Percentiles rank a stretch among this genome's conserved stretches.
Evolutionary conservation across 2,329 filamentous ascomycete species (phyloP).

Genomic region (Ilyonectria sp.): DNA sequence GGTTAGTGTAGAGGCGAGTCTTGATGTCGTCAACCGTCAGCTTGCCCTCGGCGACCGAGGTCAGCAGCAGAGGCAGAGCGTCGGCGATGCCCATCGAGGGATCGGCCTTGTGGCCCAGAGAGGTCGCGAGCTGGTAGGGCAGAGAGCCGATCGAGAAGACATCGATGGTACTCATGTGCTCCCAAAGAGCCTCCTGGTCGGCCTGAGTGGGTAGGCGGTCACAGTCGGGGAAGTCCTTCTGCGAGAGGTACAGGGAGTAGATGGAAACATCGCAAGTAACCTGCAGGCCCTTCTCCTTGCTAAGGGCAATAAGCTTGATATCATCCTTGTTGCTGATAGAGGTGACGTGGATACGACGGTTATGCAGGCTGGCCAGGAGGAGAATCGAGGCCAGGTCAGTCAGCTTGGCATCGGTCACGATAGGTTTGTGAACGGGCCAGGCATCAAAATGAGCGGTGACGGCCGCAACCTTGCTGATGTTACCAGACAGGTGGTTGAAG

Average conservation of each 20-base stretch:
- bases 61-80: conserved; percentile 81
- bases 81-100: conserved; percentile 79
- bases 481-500: conserved; percentile 85
- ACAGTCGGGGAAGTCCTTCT: conserved; percentile 78
- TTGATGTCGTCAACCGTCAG: conserved; percentile 83
- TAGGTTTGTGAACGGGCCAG: conserved; percentile 84
- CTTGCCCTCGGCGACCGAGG: conserved; percentile 81
- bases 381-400: conserved; percentile 87
- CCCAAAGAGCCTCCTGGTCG: conserved; percentile 83
- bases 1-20: conserved; percentile 81
- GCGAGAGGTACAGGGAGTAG: conserved; percentile 83
- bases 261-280: conserved; percentile 89
- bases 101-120: conserved; percentile 67
- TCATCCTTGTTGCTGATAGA: conserved; percentile 86
- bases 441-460: conserved; percentile 84
- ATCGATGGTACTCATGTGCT: conserved; percentile 80
- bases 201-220: conserved; percentile 75
- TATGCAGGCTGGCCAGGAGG: conserved; percentile 83
- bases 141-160: conserved; percentile 85
- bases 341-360: conserved; percentile 83
- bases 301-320: conserved; percentile 81
- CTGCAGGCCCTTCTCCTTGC: conserved; percentile 85
- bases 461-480: conserved; percentile 86
- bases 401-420: conserved; percentile 85
- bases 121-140: conserved; percentile 80